Percentiles rank a stretch among this genome's conserved stretches.
Conservation (phyloP, 441 rosid species). For the Melastoma candidum region DNA sequence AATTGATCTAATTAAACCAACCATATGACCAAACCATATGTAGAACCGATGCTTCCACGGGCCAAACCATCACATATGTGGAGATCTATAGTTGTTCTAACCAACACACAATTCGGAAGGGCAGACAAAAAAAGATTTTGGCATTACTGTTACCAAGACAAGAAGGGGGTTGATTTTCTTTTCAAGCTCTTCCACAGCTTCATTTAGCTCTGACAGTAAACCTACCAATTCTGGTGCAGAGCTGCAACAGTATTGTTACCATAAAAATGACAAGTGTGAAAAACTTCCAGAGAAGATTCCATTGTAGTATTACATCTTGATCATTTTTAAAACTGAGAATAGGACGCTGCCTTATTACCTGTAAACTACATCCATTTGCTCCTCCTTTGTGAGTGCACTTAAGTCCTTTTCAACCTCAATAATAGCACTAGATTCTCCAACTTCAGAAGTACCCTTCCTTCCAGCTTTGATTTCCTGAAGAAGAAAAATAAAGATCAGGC, state of each 20-base stretch:
- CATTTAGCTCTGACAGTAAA: slow-evolving; percentile 67
- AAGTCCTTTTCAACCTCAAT: slow-evolving; percentile 60
- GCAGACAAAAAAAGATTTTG: too few species aligned
- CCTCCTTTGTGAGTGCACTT: slow-evolving; percentile 62
- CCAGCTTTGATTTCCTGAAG: slow-evolving; percentile 48
- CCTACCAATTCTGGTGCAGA: slow-evolving; percentile 87
- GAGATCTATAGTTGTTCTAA: too few species aligned
- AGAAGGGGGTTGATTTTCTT: slow-evolving; percentile 56
- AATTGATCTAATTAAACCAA: too few species aligned
- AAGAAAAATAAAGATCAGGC: slow-evolving; percentile 8
- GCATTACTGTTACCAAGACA: slow-evolving; percentile 34
- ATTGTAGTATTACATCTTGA: too few species aligned
- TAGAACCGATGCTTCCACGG: background rate
- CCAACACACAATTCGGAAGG: too few species aligned
- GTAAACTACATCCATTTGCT: slow-evolving; percentile 75
- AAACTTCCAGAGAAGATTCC: too few species aligned
- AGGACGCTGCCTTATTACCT: slow-evolving; percentile 28
- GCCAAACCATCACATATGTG: slow-evolving; percentile 3
- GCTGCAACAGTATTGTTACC: slow-evolving; percentile 19
- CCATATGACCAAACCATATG: background rate
- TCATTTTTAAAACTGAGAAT: too few species aligned
- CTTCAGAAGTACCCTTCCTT: slow-evolving; percentile 23
- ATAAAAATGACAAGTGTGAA: background rate
- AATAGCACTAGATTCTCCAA: slow-evolving; percentile 22
- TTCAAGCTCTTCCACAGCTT: slow-evolving; percentile 60